Base-by-base conservation (phyloP, 2,329 filamentous ascomycete genomes). In the Xylariaceae sp. region DNA sequence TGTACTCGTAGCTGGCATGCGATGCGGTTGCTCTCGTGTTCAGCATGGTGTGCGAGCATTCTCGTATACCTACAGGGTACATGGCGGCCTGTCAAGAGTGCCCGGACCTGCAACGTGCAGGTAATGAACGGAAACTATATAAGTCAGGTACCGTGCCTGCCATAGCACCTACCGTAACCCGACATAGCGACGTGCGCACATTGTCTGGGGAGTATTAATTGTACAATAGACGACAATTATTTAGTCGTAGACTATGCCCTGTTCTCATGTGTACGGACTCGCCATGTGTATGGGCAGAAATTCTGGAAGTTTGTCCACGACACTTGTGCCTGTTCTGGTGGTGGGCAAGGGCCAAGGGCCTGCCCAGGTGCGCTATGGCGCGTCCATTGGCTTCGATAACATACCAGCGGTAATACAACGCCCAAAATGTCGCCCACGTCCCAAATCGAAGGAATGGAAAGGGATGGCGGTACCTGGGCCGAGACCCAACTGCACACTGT, bases 21-120 rank as follows among this genome's bases (percentile, higher is more conserved):
- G 30, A 56, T 61, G 61, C 61, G 30, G 56, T 55, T 39, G 42
- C 52, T 52, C 57, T 63, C 59, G 62, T 63, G 62, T 63, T 62
- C 56, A 53, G 37, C 23, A 51, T 42, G 50, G 17, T 51, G 35
- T 7, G 52, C 6, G 6, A 51, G 55, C 35, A 35, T 56, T 48
- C 58, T 61, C 61, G 56, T 62, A 62, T 58, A 49, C 30, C 49
- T 34, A 15, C 54, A 59, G 57, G 53, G 54, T 51, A 55, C 30
- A 42, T 42, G 37, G 37, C 57, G 10, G 42, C 60, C 53, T 57
- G 37, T 18, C 44, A 53, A 51, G 17, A 13, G 45, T 45, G 59
- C 53, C 48, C 13, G 39, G 39, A 7, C 17, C 23, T 45, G 37
- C 37, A 13, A 34, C 17, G 42, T 45, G 42, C 42, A n/a, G 10